These are phyloP conservation scores for Aspergillus biplanus DNA, from an alignment of 495 filamentous ascomycete species.

Conservation along the genomic window DNA sequence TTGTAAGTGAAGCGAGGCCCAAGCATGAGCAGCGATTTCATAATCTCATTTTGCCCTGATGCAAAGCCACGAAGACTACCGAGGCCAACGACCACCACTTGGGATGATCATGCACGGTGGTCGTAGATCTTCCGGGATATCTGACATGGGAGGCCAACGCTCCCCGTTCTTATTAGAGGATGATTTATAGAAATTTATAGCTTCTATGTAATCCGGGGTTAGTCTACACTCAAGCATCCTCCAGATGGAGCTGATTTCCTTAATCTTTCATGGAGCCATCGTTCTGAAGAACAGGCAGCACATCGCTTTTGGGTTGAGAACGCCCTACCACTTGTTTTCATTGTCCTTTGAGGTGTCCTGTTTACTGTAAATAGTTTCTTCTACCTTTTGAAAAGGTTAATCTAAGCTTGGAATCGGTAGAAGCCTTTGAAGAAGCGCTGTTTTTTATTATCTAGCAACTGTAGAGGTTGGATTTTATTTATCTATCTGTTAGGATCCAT, in stretches of 20 bases:
- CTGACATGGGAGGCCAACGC: not conserved
- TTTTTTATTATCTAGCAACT: not conserved
- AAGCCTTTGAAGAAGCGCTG: slow-evolving; percentile 12
- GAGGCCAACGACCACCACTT: not conserved
- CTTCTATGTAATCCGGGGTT: not conserved
- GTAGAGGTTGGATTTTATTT: slow-evolving; percentile 1
- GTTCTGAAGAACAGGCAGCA: not conserved
- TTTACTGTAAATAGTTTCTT: not conserved
- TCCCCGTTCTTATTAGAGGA: not conserved
- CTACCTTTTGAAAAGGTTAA: slow-evolving; percentile 8
- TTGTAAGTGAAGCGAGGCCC: not conserved
- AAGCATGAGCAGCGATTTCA: not conserved
- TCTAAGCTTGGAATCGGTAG: slow-evolving; percentile 12
- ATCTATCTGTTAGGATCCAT: not conserved
- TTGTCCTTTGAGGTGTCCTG: not conserved
- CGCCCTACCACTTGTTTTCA: not conserved
- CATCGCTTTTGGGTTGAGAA: not conserved
- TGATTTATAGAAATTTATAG: not conserved
- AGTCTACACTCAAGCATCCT: not conserved
- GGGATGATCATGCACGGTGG: not conserved
- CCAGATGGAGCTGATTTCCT: not conserved
- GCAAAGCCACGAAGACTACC: not conserved
- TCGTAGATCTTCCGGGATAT: not conserved
- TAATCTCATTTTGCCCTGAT: not conserved
- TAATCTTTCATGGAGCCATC: slow-evolving; percentile 3